Percentiles rank a stretch among this genome's conserved stretches.
Conservation (phyloP, 345 rosid genomes). For the Litchi chinensis region DNA sequence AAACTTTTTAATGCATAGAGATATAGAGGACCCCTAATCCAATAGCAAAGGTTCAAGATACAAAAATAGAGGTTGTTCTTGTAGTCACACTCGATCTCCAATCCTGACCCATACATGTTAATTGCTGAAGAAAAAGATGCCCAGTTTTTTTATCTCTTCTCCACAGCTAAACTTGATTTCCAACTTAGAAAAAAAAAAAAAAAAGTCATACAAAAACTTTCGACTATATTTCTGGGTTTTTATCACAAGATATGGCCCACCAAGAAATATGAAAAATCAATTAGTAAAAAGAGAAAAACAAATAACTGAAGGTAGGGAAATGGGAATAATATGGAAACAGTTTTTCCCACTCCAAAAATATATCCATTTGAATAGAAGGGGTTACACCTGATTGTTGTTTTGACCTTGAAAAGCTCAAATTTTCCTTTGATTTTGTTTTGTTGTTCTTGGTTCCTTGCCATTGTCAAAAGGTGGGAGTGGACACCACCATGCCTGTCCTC, state of each 20-base stretch:
- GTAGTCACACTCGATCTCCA: conserved; percentile 1
- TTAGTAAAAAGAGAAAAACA: not conserved
- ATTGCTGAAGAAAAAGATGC: conserved; percentile 10
- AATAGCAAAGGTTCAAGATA: conserved; percentile 13
- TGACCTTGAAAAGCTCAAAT: conserved; percentile 36
- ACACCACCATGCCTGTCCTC: conserved; percentile 53
- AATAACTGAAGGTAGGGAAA: not conserved
- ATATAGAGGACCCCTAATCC: conserved; percentile 10
- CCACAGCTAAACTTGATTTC: conserved; percentile 11
- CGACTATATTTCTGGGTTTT: conserved; percentile 16
- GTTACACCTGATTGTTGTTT: conserved; percentile 38
- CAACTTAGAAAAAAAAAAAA: not conserved
- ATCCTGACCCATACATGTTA: conserved; percentile 7
- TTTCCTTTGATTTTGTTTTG: conserved; percentile 12
- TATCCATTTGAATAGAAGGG: conserved; percentile 7
- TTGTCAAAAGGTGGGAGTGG: conserved; percentile 42
- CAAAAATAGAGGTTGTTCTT: not conserved
- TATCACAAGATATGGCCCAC: conserved; percentile 12
- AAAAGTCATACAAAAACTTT: conserved; percentile 20
- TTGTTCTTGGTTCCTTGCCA: conserved; percentile 29
- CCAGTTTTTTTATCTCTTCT: conserved; percentile 12
- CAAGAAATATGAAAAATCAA: conserved; percentile 2
- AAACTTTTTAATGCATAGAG: conserved; percentile 14
- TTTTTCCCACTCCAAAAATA: conserved; percentile 5
- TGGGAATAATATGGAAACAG: conserved; percentile 13